Evolutionary conservation across 441 rosid genomes (phyloP).

Genomic region (Kokia cookei): DNA sequence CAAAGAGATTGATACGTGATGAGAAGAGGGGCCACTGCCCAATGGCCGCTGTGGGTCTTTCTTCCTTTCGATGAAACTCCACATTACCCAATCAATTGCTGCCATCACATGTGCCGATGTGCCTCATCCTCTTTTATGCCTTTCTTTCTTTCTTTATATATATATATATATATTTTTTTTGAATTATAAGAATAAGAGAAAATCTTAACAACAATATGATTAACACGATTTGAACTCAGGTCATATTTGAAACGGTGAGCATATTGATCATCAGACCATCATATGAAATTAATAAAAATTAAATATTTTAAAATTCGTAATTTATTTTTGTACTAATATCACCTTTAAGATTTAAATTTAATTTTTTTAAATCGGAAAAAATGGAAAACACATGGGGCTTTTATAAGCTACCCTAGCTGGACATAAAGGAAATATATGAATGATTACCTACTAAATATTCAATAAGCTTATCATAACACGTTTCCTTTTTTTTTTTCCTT

Average conservation of each 20-base stretch:
- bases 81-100: conserved; percentile 40
- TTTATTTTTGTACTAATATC: no score
- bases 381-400: conserved; percentile 29
- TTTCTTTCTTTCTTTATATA: not conserved
- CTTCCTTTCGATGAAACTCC: conserved; percentile 22
- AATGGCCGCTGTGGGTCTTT: not conserved
- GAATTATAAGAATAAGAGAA: not conserved
- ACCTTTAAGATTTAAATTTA: no score
- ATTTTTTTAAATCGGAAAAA: not conserved
- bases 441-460: conserved; percentile 35
- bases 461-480: conserved; percentile 29
- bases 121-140: conserved; percentile 22
- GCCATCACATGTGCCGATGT: conserved; percentile 36
- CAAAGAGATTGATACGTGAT: conserved; percentile 60
- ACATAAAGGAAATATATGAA: conserved; percentile 20
- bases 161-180: no score
- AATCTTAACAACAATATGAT: no score
- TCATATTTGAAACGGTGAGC: no score
- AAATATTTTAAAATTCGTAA: no score
- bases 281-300: no score
- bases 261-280: no score
- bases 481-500: not conserved
- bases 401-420: conserved; percentile 20
- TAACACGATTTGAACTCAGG: no score
- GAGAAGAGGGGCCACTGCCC: conserved; percentile 28